Conservation (phyloP, 1,284 basidiomycete species). For the Leccinum cinnamomeum region DNA sequence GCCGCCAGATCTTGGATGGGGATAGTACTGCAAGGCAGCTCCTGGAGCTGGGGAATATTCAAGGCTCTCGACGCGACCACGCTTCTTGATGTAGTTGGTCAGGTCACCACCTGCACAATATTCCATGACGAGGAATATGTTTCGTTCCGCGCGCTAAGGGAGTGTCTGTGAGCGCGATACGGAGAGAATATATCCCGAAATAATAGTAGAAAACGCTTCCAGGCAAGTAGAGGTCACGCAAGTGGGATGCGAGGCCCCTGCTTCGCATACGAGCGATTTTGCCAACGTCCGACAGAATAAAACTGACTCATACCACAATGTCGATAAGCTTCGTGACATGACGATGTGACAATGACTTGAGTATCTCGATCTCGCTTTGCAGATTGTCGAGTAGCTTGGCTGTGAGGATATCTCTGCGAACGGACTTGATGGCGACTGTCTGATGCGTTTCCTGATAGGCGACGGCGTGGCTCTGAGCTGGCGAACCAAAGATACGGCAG, state of each 20-base stretch:
- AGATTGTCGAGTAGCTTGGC: constrained; percentile 95
- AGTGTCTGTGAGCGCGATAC: constrained; percentile 17
- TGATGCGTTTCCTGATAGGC: constrained; percentile 63
- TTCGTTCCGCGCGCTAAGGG: constrained; percentile 80
- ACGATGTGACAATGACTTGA: constrained; percentile 90
- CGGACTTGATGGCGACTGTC: constrained; percentile 93
- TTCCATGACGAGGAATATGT: constrained; percentile 98
- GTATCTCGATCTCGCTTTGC: constrained; percentile 95
- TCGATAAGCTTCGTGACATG: constrained; percentile 94
- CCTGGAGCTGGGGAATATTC: constrained; percentile 74
- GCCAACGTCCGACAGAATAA: not conserved
- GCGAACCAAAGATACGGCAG: not conserved
- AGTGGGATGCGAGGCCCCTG: not conserved
- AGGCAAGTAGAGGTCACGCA: not conserved
- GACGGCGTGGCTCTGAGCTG: constrained; percentile 11
- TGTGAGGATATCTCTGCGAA: constrained; percentile 86
- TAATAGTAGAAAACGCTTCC: not conserved
- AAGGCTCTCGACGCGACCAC: constrained; percentile 82
- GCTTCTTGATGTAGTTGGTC: constrained; percentile 94
- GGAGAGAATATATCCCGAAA: not conserved
- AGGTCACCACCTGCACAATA: constrained; percentile 96
- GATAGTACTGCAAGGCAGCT: constrained; percentile 77
- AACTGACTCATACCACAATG: constrained; percentile 66
- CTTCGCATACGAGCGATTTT: not conserved
- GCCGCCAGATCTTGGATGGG: constrained; percentile 89